Percentiles rank a stretch among this genome's conserved stretches.
phyloP scores from a whole-genome alignment of 129 eudicot genomes.

The Pulicaria dysenterica region DNA sequence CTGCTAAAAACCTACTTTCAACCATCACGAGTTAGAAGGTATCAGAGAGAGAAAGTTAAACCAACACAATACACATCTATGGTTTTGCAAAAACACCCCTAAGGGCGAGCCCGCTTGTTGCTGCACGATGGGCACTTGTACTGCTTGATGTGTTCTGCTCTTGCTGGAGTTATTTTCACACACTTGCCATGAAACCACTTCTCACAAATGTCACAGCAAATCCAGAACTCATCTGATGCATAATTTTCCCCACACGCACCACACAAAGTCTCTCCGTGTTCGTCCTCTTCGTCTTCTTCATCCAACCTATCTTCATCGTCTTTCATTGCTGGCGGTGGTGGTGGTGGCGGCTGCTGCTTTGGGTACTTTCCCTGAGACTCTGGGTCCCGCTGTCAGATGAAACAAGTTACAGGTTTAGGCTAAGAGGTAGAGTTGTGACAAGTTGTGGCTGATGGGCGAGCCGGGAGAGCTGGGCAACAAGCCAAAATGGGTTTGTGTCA shows the following conservation, averaged over 20 bases:
- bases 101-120: constrained; percentile 67
- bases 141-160: constrained; percentile 84
- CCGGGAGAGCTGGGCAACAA: background rate
- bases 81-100: background rate
- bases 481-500: background rate
- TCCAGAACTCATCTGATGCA: constrained; percentile 83
- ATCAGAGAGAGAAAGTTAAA: constrained; percentile 26
- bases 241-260: constrained; percentile 78
- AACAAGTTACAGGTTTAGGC: background rate
- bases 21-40: constrained; percentile 9
- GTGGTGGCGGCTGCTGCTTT: constrained; percentile 45
- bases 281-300: constrained; percentile 64
- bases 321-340: constrained; percentile 27
- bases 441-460: background rate
- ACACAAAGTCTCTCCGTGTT: constrained; percentile 71
- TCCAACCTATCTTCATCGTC: constrained; percentile 60
- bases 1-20: constrained; percentile 14
- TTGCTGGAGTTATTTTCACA: constrained; percentile 84
- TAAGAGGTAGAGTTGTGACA: background rate
- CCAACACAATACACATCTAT: background rate
- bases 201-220: constrained; percentile 80
- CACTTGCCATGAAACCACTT: constrained; percentile 92
- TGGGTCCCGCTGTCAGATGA: constrained; percentile 29
- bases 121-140: constrained; percentile 78
- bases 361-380: constrained; percentile 48